phyloP scores from a whole-genome alignment of 192 early-diverging fungal genomes.

The Rhizoclosmatium sp. region DNA sequence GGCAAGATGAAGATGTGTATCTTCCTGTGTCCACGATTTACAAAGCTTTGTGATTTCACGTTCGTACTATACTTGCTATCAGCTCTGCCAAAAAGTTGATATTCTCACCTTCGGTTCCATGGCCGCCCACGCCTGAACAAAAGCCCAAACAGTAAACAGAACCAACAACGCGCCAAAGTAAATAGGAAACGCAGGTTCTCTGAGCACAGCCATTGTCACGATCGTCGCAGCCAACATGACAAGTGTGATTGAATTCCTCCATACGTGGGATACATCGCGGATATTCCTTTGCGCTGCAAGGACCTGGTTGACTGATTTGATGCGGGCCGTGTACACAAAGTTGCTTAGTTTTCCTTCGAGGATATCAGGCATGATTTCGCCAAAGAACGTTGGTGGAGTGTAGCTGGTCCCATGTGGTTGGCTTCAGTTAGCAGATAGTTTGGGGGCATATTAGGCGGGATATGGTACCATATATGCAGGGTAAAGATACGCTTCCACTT shows the following conservation, averaged over 20 bases:
- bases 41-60: background rate
- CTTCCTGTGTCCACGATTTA: conserved; percentile 24
- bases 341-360: conserved; percentile 29
- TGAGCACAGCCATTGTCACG: background rate
- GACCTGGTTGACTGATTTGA: conserved; percentile 21
- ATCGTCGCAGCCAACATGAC: background rate
- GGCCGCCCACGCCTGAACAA: conserved; percentile 11
- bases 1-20: conserved; percentile 24
- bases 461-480: background rate
- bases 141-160: conserved; percentile 15
- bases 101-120: conserved; percentile 23
- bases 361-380: conserved; percentile 29
- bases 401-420: background rate
- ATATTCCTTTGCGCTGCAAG: background rate
- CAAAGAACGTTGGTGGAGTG: conserved; percentile 1
- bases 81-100: too few species aligned
- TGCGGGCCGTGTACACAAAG: conserved; percentile 20
- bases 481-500: conserved; percentile 30
- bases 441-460: background rate
- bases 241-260: conserved; percentile 1
- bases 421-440: background rate
- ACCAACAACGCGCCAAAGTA: conserved; percentile 18
- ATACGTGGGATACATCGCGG: conserved; percentile 16
- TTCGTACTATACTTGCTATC: too few species aligned
- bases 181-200: background rate